phyloP scores from a whole-genome alignment of 1,139 yeast species.

The Trichomonascaceae sp. region DNA sequence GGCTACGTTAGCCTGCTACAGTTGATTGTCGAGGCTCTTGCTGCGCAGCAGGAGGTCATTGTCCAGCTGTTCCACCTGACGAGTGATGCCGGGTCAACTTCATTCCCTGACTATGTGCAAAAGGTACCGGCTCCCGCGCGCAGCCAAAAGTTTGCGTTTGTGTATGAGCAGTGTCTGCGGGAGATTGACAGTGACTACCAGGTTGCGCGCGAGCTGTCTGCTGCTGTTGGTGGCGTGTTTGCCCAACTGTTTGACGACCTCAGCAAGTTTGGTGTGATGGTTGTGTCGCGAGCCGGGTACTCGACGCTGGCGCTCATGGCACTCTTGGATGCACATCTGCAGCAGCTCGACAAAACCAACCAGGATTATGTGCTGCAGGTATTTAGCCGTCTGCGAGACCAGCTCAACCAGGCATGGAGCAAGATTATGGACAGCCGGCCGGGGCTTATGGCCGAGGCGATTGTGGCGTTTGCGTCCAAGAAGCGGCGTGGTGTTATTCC shows the following conservation, averaged over 20 bases:
- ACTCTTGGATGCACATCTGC: conserved; percentile 28
- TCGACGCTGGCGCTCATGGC: conserved; percentile 16
- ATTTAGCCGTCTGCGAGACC: conserved; percentile 40
- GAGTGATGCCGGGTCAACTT: conserved; percentile 31
- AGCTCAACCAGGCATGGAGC: conserved; percentile 44
- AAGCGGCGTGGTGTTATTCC: conserved; percentile 32
- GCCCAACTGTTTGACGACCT: conserved; percentile 38
- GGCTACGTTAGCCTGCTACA: conserved; percentile 1
- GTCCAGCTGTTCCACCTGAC: conserved; percentile 56
- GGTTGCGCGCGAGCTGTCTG: conserved; percentile 40
- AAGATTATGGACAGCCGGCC: conserved; percentile 44
- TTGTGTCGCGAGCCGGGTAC: conserved; percentile 32
- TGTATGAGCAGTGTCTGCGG: conserved; percentile 17
- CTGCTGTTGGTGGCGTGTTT: conserved; percentile 42
- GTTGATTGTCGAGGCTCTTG: conserved; percentile 18
- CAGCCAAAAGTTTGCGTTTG: conserved; percentile 19
- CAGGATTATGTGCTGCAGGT: conserved; percentile 54
- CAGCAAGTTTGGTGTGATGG: conserved; percentile 24
- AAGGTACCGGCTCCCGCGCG: conserved; percentile 26
- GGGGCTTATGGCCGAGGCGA: conserved; percentile 39
- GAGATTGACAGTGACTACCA: conserved; percentile 40
- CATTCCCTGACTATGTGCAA: conserved; percentile 37
- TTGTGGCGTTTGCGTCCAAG: conserved; percentile 26
- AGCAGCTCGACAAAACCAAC: conserved; percentile 35
- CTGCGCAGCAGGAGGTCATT: conserved; percentile 53